Conservation (phyloP, 2,329 filamentous ascomycete genomes). For the Aspergillus sp. region DNA sequence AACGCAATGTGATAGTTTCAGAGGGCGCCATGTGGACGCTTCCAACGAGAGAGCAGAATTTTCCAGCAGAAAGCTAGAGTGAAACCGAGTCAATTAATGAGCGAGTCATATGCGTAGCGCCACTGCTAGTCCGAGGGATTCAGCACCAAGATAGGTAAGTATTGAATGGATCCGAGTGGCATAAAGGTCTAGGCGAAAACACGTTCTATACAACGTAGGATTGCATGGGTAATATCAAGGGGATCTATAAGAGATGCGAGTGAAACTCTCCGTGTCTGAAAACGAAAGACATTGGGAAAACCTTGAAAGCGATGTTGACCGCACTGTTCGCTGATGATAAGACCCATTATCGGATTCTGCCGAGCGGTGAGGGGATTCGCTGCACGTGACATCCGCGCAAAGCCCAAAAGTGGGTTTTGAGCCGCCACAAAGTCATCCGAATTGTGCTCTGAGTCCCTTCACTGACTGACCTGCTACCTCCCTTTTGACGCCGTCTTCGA, state of each 20-base stretch:
- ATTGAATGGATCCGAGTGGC: too few relatives aligned
- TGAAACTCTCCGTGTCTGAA: neutral
- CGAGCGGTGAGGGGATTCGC: constrained; percentile 13
- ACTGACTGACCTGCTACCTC: constrained; percentile 5
- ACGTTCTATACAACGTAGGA: too few relatives aligned
- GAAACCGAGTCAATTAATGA: too few relatives aligned
- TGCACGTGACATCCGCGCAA: constrained; percentile 2
- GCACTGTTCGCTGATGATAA: constrained; percentile 2
- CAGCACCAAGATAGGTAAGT: too few relatives aligned
- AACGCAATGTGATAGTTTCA: neutral
- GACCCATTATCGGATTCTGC: constrained; percentile 12
- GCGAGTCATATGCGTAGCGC: too few relatives aligned
- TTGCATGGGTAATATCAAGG: too few relatives aligned
- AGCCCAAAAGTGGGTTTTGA: constrained; percentile 38
- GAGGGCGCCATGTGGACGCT: too few relatives aligned
- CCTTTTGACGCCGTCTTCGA: constrained; percentile 4
- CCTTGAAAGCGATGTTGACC: neutral
- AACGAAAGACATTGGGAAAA: neutral
- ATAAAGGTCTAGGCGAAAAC: too few relatives aligned
- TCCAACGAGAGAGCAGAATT: too few relatives aligned
- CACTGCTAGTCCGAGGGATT: too few relatives aligned
- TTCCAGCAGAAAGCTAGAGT: too few relatives aligned
- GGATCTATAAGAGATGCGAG: too few relatives aligned
- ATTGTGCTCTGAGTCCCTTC: constrained; percentile 27
- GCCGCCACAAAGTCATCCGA: constrained; percentile 39